These are phyloP conservation scores for Penicillium italicum DNA, from an alignment of 2,329 filamentous ascomycete species.

Conservation along the genomic window DNA sequence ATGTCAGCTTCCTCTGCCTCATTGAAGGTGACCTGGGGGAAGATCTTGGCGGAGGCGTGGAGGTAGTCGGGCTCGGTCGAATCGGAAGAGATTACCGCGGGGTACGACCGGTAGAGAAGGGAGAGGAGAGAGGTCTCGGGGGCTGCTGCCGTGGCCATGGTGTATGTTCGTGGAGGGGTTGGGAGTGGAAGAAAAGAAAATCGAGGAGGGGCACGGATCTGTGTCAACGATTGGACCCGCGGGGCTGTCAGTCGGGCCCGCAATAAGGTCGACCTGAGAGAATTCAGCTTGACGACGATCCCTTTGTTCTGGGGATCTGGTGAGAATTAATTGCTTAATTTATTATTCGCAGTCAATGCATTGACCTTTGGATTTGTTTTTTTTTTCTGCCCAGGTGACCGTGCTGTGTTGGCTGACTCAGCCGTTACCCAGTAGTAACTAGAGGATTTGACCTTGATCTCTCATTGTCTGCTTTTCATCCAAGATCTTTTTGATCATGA, in stretches of 20 bases:
- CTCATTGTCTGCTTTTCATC: not conserved
- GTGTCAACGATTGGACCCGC: slow-evolving; percentile 26
- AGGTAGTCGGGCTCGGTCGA: slow-evolving; percentile 44
- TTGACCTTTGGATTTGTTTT: not conserved
- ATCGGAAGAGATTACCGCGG: slow-evolving; percentile 38
- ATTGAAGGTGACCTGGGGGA: slow-evolving; percentile 67
- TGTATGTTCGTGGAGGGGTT: slow-evolving; percentile 26
- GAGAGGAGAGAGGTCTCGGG: slow-evolving; percentile 44
- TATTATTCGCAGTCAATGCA: not conserved
- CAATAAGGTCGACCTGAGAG: slow-evolving; percentile 21
- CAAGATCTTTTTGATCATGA: not conserved
- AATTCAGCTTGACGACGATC: slow-evolving; percentile 19
- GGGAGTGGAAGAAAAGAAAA: slow-evolving; percentile 23
- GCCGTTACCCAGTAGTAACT: not conserved
- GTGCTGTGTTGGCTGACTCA: slow-evolving; percentile 7
- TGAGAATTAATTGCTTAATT: not conserved
- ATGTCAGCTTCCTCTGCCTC: slow-evolving; percentile 80
- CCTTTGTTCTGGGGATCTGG: slow-evolving; percentile 8
- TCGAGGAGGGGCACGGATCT: slow-evolving; percentile 31
- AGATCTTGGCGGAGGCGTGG: slow-evolving; percentile 58
- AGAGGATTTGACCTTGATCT: not conserved
- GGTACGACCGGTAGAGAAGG: slow-evolving; percentile 46
- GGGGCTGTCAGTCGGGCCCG: slow-evolving; percentile 24
- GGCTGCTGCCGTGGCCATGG: slow-evolving; percentile 33
- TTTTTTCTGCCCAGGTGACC: not conserved